Evolutionary conservation across 129 eudicot genomes (phyloP).

Genomic region (Artemisia argyi): DNA sequence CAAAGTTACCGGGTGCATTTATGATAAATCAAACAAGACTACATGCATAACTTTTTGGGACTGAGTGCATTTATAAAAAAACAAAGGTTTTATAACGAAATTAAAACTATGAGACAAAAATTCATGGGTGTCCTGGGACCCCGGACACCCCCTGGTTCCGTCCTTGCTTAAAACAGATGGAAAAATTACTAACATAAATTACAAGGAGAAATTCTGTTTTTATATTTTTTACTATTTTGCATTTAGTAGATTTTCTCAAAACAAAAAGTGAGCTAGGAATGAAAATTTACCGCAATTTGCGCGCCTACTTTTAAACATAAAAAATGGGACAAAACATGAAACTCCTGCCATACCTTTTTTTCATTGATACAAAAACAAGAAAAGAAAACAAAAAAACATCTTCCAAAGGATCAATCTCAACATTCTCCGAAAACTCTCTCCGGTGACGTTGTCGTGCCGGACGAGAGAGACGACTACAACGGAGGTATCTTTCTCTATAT

Average conservation of each 20-base stretch:
- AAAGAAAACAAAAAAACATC: background rate
- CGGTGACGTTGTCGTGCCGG: conserved; percentile 44
- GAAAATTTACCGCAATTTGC: background rate
- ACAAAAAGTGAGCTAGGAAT: background rate
- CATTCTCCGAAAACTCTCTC: conserved; percentile 38
- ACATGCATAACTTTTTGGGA: too few species aligned
- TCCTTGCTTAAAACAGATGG: too few species aligned
- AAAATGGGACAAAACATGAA: background rate
- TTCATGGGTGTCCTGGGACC: too few species aligned
- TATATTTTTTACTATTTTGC: background rate
- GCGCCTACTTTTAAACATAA: background rate
- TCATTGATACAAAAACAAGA: background rate
- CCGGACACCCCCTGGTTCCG: too few species aligned
- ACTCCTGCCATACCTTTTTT: background rate
- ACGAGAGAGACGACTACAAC: conserved; percentile 27
- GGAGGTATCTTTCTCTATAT: conserved; percentile 19
- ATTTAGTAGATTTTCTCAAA: background rate
- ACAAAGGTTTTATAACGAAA: too few species aligned
- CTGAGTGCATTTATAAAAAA: too few species aligned
- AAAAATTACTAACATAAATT: background rate
- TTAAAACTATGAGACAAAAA: too few species aligned
- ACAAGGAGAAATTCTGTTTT: background rate
- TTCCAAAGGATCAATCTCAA: conserved; percentile 22
- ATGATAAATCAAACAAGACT: too few species aligned
- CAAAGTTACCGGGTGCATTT: too few species aligned